These are phyloP conservation scores for Monilinia aucupariae DNA, from an alignment of 2,329 filamentous ascomycete species.

Conservation along the genomic window DNA sequence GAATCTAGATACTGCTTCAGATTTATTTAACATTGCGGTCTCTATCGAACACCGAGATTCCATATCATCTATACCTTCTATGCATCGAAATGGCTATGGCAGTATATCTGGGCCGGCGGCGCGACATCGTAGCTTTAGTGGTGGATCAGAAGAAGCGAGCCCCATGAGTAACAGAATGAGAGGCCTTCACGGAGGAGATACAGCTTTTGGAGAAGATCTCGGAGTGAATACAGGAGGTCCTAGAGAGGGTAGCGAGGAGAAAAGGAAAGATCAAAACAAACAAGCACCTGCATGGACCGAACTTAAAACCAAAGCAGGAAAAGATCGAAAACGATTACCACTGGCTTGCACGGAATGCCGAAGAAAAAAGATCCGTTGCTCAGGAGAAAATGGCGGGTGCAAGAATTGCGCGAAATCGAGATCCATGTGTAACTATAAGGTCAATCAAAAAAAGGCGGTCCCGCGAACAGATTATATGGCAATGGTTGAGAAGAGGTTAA, in stretches of 20 bases:
- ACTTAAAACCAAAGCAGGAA: constrained; percentile 85
- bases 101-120: constrained; percentile 18
- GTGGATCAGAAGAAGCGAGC: constrained; percentile 34
- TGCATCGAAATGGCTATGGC: constrained; percentile 26
- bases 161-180: constrained; percentile 30
- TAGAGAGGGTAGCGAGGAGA: constrained; percentile 49
- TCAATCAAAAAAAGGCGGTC: constrained; percentile 87
- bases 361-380: constrained; percentile 96
- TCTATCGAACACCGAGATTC: constrained; percentile 26
- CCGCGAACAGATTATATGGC: constrained; percentile 98
- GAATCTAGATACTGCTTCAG: constrained; percentile 25
- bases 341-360: constrained; percentile 93
- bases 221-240: constrained; percentile 44
- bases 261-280: constrained; percentile 54
- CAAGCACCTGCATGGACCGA: constrained; percentile 69
- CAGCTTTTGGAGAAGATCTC: constrained; percentile 48
- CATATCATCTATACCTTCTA: constrained; percentile 25
- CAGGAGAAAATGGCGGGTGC: constrained; percentile 94
- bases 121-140: constrained; percentile 30
- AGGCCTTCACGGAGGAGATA: constrained; percentile 21
- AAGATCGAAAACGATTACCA: constrained; percentile 87
- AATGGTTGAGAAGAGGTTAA: constrained; percentile 92
- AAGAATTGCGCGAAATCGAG: constrained; percentile 91
- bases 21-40: constrained; percentile 27
- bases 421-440: constrained; percentile 96